phyloP scores from a whole-genome alignment of 2,329 filamentous ascomycete genomes.

The Talaromyces sp. region DNA sequence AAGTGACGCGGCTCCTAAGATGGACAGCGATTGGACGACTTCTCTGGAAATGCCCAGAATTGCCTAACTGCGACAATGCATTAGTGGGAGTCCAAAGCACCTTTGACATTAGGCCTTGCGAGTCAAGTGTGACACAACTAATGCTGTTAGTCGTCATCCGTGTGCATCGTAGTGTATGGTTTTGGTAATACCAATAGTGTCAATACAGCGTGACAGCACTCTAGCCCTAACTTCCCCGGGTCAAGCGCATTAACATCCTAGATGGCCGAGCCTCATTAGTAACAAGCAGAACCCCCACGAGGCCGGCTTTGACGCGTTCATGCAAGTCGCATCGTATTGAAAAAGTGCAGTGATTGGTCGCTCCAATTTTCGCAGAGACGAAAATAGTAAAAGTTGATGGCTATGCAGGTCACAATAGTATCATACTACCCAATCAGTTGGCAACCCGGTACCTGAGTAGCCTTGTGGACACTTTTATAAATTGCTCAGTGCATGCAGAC shows the following conservation, averaged over 20 bases:
- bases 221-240: background rate
- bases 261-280: background rate
- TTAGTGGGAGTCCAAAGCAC: background rate
- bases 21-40: background rate
- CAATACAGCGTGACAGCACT: background rate
- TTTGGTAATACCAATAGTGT: background rate
- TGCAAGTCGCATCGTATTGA: background rate
- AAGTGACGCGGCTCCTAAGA: background rate
- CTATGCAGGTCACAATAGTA: background rate
- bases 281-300: background rate
- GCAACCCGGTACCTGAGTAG: background rate
- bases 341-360: background rate
- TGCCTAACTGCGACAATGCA: background rate
- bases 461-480: background rate
- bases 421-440: background rate
- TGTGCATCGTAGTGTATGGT: background rate
- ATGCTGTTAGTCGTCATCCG: background rate
- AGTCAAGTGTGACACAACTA: background rate
- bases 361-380: background rate
- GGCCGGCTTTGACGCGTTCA: background rate
- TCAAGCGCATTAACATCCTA: background rate
- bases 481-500: background rate
- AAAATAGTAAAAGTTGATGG: background rate
- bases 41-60: background rate
- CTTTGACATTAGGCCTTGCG: background rate